Evolutionary conservation across 345 rosid genomes (phyloP), one percentile per base, ranked within the genome.

Genomic region (Citrus trifoliata): DNA sequence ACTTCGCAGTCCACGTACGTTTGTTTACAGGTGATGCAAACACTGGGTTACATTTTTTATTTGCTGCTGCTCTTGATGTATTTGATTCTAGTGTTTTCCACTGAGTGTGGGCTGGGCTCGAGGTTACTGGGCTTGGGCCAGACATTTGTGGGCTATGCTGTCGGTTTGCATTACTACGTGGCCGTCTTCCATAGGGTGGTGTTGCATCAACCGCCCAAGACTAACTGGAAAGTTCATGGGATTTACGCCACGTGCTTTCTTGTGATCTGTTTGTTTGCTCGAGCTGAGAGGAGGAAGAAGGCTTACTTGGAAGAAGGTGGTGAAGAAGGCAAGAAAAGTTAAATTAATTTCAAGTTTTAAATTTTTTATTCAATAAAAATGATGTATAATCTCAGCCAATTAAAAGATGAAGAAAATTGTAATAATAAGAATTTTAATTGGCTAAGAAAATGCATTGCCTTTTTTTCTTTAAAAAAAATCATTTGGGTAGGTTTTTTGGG

Each of bases 211-310:
- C 95, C 93, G 33, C 99, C 99, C 6, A 92, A 79, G 90, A 92
- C 99, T 0, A 93, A 88, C 72, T 97, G 99, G 99, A 97, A 90
- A 79, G 67, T 92, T 22, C 97, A 97, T 56, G 98, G 95, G 64
- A 81, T 94, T 58, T 97, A 96, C 48, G 98, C 98, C 93, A 86
- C 93, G 86, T 94, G 98, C 79, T 96, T 96, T 67, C 92, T 94
- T 70, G 48, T 85, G 37, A 87, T 93, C 78, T 93, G 97, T 81
- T 25, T 94, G 83, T 76, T 88, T 5, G 86, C 92, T 19, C 85
- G 64, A 30, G 95, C 95, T 10, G 99, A 97, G 77, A 74, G 93
- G 86, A 89, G 93, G 78, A 97, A 97, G 93, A 97, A 94, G 82
- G 91, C 95, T 71, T 97, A 94, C 80, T 65, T 90, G 87, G 93